phyloP scores from a whole-genome alignment of 306 rosid genomes.

The Casuarina cunninghamiana region DNA sequence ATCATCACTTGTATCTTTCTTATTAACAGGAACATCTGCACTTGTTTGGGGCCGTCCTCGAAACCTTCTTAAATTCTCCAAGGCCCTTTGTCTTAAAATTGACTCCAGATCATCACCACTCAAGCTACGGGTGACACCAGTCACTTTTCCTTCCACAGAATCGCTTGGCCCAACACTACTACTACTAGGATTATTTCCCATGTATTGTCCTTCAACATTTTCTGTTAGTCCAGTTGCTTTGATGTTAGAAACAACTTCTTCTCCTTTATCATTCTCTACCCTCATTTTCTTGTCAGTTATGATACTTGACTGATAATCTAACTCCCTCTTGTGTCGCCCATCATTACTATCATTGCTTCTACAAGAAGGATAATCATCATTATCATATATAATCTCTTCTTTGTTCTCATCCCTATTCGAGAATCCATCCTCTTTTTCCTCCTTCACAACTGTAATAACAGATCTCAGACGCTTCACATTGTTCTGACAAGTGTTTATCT shows the following conservation, averaged over 20 bases:
- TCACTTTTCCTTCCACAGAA: slow-evolving; percentile 35
- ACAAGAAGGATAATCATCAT: slow-evolving; percentile 61
- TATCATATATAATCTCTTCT: slow-evolving; percentile 65
- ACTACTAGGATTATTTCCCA: slow-evolving; percentile 27
- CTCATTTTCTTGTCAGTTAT: slow-evolving; percentile 33
- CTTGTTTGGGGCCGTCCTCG: slow-evolving; percentile 37
- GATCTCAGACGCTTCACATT: slow-evolving; percentile 60
- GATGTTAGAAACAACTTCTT: slow-evolving; percentile 25
- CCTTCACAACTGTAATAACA: slow-evolving; percentile 50
- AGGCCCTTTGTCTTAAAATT: slow-evolving; percentile 72
- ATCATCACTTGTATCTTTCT: slow-evolving; percentile 36
- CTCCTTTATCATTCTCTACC: slow-evolving; percentile 42
- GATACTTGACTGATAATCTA: slow-evolving; percentile 32
- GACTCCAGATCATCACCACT: slow-evolving; percentile 61
- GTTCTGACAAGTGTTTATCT: slow-evolving; percentile 34
- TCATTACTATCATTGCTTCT: slow-evolving; percentile 70
- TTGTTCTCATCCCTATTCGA: slow-evolving; percentile 38
- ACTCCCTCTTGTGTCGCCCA: slow-evolving; percentile 50
- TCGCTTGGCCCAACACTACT: slow-evolving; percentile 33
- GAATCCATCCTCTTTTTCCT: slow-evolving; percentile 37
- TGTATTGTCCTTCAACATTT: slow-evolving; percentile 6
- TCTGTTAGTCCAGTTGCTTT: slow-evolving; percentile 24
- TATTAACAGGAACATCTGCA: slow-evolving; percentile 33
- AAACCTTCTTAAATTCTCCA: slow-evolving; percentile 80
- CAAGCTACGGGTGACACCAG: slow-evolving; percentile 34